Evolutionary conservation across 345 rosid genomes (phyloP).

Genomic region (Citrus cavaleriei): DNA sequence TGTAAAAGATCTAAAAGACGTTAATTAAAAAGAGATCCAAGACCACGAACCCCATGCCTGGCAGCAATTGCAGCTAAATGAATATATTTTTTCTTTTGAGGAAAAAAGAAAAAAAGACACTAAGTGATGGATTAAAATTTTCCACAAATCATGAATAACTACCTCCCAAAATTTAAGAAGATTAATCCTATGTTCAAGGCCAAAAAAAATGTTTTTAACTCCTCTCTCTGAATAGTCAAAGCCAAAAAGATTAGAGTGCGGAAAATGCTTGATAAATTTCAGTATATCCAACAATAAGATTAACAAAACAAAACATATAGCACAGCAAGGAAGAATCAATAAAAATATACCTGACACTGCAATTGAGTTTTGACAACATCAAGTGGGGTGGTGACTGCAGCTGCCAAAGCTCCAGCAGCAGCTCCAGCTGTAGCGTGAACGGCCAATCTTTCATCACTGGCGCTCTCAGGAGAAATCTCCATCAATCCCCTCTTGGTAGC

Average conservation of each 20-base stretch:
- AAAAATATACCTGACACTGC: constrained; percentile 85
- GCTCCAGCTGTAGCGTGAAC: constrained; percentile 98
- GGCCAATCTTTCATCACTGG: constrained; percentile 59
- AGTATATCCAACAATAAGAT: no score
- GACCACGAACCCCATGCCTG: background rate
- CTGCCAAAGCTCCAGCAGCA: constrained; percentile 81
- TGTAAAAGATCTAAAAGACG: background rate
- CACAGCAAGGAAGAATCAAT: no score
- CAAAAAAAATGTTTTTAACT: background rate
- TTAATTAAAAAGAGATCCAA: background rate
- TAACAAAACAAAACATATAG: background rate
- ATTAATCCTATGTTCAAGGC: background rate
- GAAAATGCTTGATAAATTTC: background rate
- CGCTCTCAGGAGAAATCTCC: constrained; percentile 73
- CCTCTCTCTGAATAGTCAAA: background rate
- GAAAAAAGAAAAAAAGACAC: background rate
- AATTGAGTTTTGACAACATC: constrained; percentile 82
- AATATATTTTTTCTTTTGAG: background rate
- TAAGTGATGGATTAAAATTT: background rate
- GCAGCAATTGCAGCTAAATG: background rate
- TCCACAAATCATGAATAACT: background rate
- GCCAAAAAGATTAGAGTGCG: background rate
- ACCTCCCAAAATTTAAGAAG: background rate
- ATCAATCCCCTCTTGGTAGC: constrained; percentile 68
- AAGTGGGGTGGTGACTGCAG: constrained; percentile 63